These are phyloP conservation scores for Pseudogymnoascus sp. DNA, from an alignment of 2,329 filamentous ascomycete species.

Conservation along the genomic window DNA sequence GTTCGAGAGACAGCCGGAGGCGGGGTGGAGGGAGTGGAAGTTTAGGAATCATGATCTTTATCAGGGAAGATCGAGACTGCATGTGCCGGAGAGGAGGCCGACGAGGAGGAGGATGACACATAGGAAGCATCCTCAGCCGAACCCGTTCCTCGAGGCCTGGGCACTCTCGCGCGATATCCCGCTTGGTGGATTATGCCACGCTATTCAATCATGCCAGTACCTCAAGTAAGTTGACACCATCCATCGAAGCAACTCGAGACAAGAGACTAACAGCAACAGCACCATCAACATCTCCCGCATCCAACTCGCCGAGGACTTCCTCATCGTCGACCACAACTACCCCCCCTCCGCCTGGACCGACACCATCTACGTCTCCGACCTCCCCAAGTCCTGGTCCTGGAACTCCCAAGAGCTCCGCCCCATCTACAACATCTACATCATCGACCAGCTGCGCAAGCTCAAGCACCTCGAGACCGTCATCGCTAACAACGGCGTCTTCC, in stretches of 20 bases:
- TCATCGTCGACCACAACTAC: slow-evolving; percentile 8
- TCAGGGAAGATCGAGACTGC: not conserved
- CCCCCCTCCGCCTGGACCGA: slow-evolving; percentile 6
- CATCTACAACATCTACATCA: slow-evolving; percentile 16
- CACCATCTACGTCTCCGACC: slow-evolving; percentile 13
- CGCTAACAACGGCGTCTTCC: slow-evolving; percentile 13
- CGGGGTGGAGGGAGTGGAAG: slow-evolving; percentile 22
- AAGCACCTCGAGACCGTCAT: slow-evolving; percentile 14
- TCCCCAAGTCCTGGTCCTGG: slow-evolving; percentile 15
- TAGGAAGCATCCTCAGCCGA: slow-evolving; percentile 16
- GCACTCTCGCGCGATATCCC: slow-evolving; percentile 17
- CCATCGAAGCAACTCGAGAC: not conserved
- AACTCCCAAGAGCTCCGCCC: slow-evolving; percentile 9
- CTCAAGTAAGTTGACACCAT: slow-evolving; percentile 3
- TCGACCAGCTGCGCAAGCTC: slow-evolving; percentile 12
- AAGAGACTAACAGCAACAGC: slow-evolving; percentile 10
- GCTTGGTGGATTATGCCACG: slow-evolving; percentile 18
- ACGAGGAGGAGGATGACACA: not conserved
- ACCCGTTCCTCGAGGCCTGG: slow-evolving; percentile 16
- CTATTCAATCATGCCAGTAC: slow-evolving; percentile 17
- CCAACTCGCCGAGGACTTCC: slow-evolving; percentile 17
- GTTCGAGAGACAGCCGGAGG: slow-evolving; percentile 10
- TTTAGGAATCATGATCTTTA: slow-evolving; percentile 16
- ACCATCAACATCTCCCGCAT: slow-evolving; percentile 17
- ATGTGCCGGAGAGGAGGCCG: not conserved